These are phyloP conservation scores for Mycena alexandri DNA, from an alignment of 768 basidiomycete genomes.

Conservation along the genomic window DNA sequence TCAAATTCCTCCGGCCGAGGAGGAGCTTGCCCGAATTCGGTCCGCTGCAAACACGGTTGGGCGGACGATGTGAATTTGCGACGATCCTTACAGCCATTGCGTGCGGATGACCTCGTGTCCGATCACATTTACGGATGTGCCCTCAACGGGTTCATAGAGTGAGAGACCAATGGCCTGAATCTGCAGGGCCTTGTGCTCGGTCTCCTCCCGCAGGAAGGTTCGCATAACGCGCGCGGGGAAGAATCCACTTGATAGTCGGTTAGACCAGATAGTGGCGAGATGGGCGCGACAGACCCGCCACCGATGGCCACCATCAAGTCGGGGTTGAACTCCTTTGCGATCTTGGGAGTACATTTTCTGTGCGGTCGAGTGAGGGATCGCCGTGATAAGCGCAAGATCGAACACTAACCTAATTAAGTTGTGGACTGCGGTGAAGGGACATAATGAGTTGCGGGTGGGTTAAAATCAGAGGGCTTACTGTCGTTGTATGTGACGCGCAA, in stretches of 20 bases:
- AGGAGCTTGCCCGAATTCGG: conserved; percentile 76
- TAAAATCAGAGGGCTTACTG: conserved; percentile 39
- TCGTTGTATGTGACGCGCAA: conserved; percentile 89
- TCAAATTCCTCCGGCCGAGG: conserved; percentile 29
- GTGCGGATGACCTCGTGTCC: conserved; percentile 92
- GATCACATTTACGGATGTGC: conserved; percentile 77
- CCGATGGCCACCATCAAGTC: conserved; percentile 89
- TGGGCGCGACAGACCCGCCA: conserved; percentile 75
- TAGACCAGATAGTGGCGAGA: conserved; percentile 34
- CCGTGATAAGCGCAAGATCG: too few species aligned
- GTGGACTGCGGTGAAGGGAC: conserved; percentile 62
- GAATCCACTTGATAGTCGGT: conserved; percentile 74
- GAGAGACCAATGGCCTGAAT: conserved; percentile 98
- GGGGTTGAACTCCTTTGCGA: conserved; percentile 86
- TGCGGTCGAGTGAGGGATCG: not conserved
- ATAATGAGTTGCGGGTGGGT: too few species aligned
- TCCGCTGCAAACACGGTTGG: conserved; percentile 56
- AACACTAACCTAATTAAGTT: conserved; percentile 71
- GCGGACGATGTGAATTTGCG: conserved; percentile 19
- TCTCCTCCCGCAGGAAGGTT: conserved; percentile 83
- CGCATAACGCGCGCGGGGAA: conserved; percentile 96
- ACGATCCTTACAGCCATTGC: conserved; percentile 88
- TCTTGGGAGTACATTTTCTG: conserved; percentile 68
- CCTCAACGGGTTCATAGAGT: conserved; percentile 85
- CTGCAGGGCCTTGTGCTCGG: conserved; percentile 82